Percentiles rank a stretch among this genome's conserved stretches.
These are phyloP conservation scores for Colletotrichum spaethianum DNA, from an alignment of 2,329 filamentous ascomycete species.

Conservation along the genomic window DNA sequence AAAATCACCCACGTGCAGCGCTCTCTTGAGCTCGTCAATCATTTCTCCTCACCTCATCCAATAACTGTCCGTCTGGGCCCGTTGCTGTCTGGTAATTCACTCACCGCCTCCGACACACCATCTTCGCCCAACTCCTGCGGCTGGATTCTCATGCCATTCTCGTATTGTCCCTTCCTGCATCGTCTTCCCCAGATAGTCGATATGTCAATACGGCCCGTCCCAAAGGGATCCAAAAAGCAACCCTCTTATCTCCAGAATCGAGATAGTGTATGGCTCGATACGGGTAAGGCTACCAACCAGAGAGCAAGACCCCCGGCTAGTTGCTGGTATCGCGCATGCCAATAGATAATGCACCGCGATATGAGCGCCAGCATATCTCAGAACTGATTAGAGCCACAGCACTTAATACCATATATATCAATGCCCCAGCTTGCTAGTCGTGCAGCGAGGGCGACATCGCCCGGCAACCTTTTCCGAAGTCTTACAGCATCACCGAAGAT, in stretches of 20 bases:
- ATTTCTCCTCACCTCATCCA: not conserved
- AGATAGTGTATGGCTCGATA: constrained; percentile 12
- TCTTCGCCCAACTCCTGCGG: constrained; percentile 15
- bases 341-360: constrained; percentile 40
- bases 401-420: not conserved
- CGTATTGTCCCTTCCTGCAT: constrained; percentile 9
- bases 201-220: constrained; percentile 2
- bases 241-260: constrained; percentile 36
- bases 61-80: not conserved
- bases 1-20: constrained; percentile 13
- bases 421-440: not conserved
- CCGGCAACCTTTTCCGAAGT: constrained; percentile 2
- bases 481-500: not conserved
- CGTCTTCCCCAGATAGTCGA: not conserved
- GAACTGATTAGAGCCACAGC: constrained; percentile 15
- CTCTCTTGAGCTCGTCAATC: constrained; percentile 24
- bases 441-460: not conserved
- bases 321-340: constrained; percentile 32
- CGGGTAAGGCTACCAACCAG: constrained; percentile 32
- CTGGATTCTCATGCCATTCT: constrained; percentile 1
- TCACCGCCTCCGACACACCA: constrained; percentile 35
- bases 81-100: not conserved
- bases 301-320: constrained; percentile 17
- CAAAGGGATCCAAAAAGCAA: constrained; percentile 34
- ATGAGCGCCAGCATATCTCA: constrained; percentile 7